Conservation (phyloP, 805 yeast genomes). For the Zygoascus tannicola region DNA sequence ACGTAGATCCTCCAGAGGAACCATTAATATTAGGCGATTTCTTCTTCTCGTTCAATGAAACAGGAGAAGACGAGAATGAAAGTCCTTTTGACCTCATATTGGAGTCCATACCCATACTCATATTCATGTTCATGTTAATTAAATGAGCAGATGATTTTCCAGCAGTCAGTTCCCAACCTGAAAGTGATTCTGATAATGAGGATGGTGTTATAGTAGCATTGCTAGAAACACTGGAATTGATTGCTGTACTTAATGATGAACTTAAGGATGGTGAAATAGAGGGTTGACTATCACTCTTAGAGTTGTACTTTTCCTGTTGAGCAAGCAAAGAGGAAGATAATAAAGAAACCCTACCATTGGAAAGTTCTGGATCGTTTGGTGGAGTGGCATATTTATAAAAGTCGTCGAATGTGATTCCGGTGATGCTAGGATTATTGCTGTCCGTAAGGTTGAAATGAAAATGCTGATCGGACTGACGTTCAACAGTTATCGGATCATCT, state of each 20-base stretch:
- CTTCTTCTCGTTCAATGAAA: background rate
- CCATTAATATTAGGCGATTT: background rate
- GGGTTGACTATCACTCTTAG: background rate
- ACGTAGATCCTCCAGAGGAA: conserved; percentile 18
- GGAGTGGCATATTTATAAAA: background rate
- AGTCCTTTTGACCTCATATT: too few species aligned
- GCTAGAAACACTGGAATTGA: background rate
- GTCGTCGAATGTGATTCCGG: background rate
- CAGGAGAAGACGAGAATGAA: background rate
- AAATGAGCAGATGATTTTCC: background rate
- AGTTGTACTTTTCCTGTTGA: background rate
- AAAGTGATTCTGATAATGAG: background rate
- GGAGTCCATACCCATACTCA: background rate
- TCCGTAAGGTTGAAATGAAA: conserved; percentile 1
- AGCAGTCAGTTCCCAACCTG: background rate
- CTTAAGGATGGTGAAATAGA: background rate
- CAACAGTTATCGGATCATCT: background rate
- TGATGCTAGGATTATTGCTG: background rate
- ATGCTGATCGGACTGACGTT: conserved; percentile 2
- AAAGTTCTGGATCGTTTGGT: background rate
- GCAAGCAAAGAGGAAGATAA: background rate
- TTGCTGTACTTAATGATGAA: background rate
- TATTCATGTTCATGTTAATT: background rate
- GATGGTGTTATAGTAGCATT: background rate
- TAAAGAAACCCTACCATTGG: background rate